Evolutionary conservation across 345 rosid species (phyloP), one percentile per base, ranked within the genome.

Genomic region (Arabis alpina): DNA sequence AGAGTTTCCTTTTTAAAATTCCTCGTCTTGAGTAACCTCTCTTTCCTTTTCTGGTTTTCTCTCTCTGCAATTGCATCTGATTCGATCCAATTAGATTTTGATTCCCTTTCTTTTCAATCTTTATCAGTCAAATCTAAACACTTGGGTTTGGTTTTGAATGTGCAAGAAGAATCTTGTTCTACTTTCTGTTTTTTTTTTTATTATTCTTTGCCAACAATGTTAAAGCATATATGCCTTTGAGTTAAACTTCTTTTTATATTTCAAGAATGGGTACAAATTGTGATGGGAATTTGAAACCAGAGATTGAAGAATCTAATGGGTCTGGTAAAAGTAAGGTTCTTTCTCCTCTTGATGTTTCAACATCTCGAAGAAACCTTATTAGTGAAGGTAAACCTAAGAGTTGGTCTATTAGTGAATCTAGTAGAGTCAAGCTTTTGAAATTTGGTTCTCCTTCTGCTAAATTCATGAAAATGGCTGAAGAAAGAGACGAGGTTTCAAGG

Each of bases 381-480:
- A 62, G 61, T 53, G 66, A 57, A 62, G 82, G 76, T 59, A 71
- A 71, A 45, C 79, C 72, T 34, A 79, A 41, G 15, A 63, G 54
- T 15, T 77, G 71, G 76, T 47, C 81, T 2, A 44, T 37, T n/a
- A 57, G 54, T 40, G 28, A 72, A 9, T 71, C 87, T 8, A 74
- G 52, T 52, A 72, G 86, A 61, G 1, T 80, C 50, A 82, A 75
- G 24, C 80, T 93, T 67, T 83, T 87, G 3, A 81, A 84, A 60
- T 68, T 85, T 10, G 90, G 87, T 16, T 86, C 95, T 23, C 90
- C 97, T 48, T 91, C 94, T 27, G 87, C 83, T 53, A 83, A 62
- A 43, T 85, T 91, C 80, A 83, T 55, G 80, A 80, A 73, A 76
- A 67, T 94, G 45, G 93, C 97, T 0, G 76, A 77, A 66, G 80